Evolutionary conservation across 2,329 filamentous ascomycete species (phyloP), one percentile per base, ranked within the genome.

Genomic region (Xylaria sp.): DNA sequence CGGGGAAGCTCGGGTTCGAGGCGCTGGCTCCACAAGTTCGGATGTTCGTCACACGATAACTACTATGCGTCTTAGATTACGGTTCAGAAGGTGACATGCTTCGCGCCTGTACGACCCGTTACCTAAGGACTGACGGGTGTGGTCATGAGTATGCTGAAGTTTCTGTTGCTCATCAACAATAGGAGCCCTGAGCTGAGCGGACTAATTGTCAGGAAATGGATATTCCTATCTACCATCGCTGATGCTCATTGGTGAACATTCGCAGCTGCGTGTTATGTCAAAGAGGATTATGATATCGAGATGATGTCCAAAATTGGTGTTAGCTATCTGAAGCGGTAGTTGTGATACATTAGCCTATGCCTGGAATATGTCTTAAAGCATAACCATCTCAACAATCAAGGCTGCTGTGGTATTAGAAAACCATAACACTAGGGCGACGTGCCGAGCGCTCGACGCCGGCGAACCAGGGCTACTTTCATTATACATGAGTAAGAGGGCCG

Each of bases 1-100:
- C 62, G 68, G 68, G 68, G 65, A 65, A 68, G 37, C 6, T 62
- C 55, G 57, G 64, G 50, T 28, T 62, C 15, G 37, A 57, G 25
- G 48, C 23, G 55, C n/a, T 18, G 52, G 51, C 34, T 63, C 63
- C 54, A 60, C 62, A 48, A 37, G 52, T 23, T 41, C 37, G 23
- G 25, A 46, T 2, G 50, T 10, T 25, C 34, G 12, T 46, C 18
- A 9, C 15, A 12, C 18, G 25, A 18, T 51, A 41, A 28, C 32
- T 25, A 20, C 13, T 18, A 18, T 32, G 12, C 41, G 20, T 34
- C n/a, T 13, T 6, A 58, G 55, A 23, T 44, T 51, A 10, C 51
- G 34, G 37, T 39, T 66, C 23, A 15, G 15, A 62, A 28, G 23
- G 6, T 57, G 23, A 46, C 44, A 9, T 12, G n/a, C 23, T 20